Percentiles rank a stretch among this genome's conserved stretches.
Evolutionary conservation across 257 asterid species (phyloP).

Genomic region (Primulina tabacum): DNA sequence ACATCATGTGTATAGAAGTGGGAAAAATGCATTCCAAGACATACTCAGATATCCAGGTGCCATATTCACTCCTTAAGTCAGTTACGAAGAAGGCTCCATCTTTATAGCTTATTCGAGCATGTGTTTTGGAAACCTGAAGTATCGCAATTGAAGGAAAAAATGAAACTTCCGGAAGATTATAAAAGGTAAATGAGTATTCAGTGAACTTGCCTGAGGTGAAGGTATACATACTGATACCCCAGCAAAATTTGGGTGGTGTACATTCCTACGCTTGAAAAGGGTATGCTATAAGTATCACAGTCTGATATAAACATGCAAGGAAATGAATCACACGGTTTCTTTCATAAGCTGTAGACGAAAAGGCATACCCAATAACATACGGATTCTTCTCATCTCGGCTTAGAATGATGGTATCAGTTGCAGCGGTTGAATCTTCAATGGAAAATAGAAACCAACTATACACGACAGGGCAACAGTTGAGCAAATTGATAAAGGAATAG

Average conservation of each 20-base stretch:
- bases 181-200: background rate
- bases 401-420: conserved; percentile 43
- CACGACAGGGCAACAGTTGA: conserved; percentile 9
- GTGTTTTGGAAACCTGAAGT: conserved; percentile 59
- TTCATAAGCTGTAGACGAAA: conserved; percentile 1
- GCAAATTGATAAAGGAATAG: conserved; percentile 1
- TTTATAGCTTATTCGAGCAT: conserved; percentile 70
- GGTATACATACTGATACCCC: conserved; percentile 56
- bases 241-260: conserved; percentile 43
- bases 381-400: conserved; percentile 68
- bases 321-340: background rate
- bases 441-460: conserved; percentile 77
- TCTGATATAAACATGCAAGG: background rate
- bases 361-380: conserved; percentile 62
- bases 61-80: conserved; percentile 74
- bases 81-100: conserved; percentile 64
- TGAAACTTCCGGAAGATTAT: background rate
- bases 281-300: background rate
- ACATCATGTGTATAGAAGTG: background rate
- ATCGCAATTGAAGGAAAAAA: too few relatives aligned
- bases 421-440: conserved; percentile 44
- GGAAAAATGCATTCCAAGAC: conserved; percentile 2
- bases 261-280: conserved; percentile 46
- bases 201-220: conserved; percentile 53
- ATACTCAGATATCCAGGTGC: conserved; percentile 83